Conservation (phyloP, 1,284 basidiomycete species). For the Ustilago xerochloae region DNA sequence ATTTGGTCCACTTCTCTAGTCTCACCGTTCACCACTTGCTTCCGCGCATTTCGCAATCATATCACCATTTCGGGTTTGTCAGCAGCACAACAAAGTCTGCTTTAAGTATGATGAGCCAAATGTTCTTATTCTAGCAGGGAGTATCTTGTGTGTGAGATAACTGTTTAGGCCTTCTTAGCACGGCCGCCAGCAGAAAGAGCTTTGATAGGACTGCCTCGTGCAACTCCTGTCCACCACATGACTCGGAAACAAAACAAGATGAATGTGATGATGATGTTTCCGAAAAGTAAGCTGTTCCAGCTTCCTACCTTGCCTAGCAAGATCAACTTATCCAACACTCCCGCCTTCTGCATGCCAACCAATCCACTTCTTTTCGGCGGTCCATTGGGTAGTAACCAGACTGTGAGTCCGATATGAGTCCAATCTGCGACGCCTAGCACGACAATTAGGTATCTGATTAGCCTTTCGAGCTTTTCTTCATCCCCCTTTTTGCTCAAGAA, state of each 20-base stretch:
- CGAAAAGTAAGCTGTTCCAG: conserved; percentile 61
- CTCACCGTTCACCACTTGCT: too few relatives aligned
- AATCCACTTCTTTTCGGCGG: conserved; percentile 14
- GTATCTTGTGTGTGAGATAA: background rate
- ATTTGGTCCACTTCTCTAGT: background rate
- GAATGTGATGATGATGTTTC: conserved; percentile 61
- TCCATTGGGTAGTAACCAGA: conserved; percentile 54
- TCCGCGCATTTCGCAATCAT: background rate
- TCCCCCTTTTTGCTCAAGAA: conserved; percentile 22
- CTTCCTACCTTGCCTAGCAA: conserved; percentile 24
- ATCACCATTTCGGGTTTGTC: background rate
- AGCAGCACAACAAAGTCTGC: too few relatives aligned
- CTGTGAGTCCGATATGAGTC: conserved; percentile 58
- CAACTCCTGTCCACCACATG: conserved; percentile 49
- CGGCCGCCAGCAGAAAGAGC: background rate
- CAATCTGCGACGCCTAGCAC: conserved; percentile 59
- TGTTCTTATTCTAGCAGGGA: background rate
- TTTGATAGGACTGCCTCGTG: conserved; percentile 29
- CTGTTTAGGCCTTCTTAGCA: conserved; percentile 12
- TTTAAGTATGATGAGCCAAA: background rate
- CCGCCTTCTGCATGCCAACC: conserved; percentile 7
- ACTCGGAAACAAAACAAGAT: conserved; percentile 53
- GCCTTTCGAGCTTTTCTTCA: conserved; percentile 21
- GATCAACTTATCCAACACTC: conserved; percentile 12
- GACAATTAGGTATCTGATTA: conserved; percentile 47